Evolutionary conservation across 2,329 filamentous ascomycete species (phyloP).

Genomic region (Diaporthe sp.): DNA sequence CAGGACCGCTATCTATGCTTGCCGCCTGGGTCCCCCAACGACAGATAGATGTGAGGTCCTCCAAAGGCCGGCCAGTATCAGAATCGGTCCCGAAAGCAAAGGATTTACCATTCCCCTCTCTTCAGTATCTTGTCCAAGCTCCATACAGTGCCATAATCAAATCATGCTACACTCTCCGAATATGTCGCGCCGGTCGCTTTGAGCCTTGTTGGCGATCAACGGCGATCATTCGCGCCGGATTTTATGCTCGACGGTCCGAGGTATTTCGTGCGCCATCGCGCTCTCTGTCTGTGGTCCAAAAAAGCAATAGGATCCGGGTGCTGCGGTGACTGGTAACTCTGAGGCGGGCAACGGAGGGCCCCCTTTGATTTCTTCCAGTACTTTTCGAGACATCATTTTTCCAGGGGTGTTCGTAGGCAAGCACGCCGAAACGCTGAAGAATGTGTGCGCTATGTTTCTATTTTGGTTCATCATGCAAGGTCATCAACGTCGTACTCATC

Average conservation of each 20-base stretch:
- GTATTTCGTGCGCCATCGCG: neutral
- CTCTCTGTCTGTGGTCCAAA: neutral
- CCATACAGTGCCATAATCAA: neutral
- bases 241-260: neutral
- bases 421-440: neutral
- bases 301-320: slow-evolving; percentile 12
- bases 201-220: neutral
- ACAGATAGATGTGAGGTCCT: too few species aligned
- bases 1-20: too few species aligned
- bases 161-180: neutral
- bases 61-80: neutral
- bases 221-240: neutral
- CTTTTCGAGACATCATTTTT: neutral
- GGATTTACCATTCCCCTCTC: too few species aligned
- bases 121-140: neutral
- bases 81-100: neutral
- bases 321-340: neutral
- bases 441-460: neutral
- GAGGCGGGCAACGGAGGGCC: neutral
- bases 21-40: too few species aligned
- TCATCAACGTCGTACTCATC: slow-evolving; percentile 66
- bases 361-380: neutral
- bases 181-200: neutral
- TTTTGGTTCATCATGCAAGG: slow-evolving; percentile 50
- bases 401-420: neutral